These are phyloP conservation scores for Vigna radiata DNA, from an alignment of 306 rosid genomes.

Conservation along the genomic window DNA sequence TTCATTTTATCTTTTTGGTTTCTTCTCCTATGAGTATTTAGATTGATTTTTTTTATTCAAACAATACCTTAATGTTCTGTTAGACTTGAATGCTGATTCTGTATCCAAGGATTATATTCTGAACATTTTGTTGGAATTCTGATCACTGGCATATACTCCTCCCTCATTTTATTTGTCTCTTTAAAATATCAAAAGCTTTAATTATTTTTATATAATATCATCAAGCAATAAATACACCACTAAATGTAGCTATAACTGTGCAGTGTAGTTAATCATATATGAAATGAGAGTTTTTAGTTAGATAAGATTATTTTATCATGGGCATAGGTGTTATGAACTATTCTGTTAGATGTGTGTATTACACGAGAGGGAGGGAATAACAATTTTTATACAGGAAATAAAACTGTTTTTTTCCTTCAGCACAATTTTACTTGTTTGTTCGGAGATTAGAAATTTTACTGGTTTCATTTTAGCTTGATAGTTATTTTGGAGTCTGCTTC, in stretches of 20 bases:
- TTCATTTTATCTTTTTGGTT: neutral
- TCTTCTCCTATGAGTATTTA: neutral
- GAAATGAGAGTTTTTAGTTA: neutral
- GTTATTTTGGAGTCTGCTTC: neutral
- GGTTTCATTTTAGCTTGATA: slow-evolving; percentile 8
- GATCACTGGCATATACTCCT: neutral
- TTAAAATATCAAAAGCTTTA: neutral
- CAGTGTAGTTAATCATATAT: neutral
- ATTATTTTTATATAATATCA: neutral
- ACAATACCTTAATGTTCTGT: no score
- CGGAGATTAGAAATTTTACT: slow-evolving; percentile 1
- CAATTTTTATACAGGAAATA: neutral
- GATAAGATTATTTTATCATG: neutral
- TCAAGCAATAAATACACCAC: neutral
- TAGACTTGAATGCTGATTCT: slow-evolving; percentile 20
- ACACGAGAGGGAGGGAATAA: neutral
- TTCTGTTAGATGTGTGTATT: neutral
- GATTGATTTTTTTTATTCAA: no score
- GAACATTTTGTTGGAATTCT: neutral
- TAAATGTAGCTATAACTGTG: neutral
- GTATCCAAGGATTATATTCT: neutral
- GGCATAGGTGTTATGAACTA: neutral
- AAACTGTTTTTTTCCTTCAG: neutral
- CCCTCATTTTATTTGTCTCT: neutral
- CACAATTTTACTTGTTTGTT: neutral